Evolutionary conservation across 108 stramenopile genomes (phyloP).

Genomic region (Cyclotella kingstonii): DNA sequence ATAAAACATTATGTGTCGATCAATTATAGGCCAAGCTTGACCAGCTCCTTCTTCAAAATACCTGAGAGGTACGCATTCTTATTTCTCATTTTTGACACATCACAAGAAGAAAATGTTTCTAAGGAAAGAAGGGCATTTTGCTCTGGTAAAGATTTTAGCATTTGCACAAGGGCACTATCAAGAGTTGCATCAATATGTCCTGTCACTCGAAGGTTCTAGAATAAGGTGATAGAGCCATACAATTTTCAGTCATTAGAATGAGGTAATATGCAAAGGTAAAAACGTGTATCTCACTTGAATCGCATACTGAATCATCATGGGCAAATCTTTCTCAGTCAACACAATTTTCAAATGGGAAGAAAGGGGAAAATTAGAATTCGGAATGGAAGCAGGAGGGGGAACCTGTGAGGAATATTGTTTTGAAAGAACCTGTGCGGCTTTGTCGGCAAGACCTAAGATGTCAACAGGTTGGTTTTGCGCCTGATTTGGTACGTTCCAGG

Average conservation of each 20-base stretch:
- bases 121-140: slow-evolving; percentile 57
- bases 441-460: slow-evolving; percentile 75
- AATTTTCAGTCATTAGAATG: not conserved
- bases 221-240: not conserved
- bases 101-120: slow-evolving; percentile 63
- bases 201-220: slow-evolving; percentile 62
- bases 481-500: not conserved
- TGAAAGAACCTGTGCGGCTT: slow-evolving; percentile 70
- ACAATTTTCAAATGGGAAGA: slow-evolving; percentile 20
- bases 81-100: slow-evolving; percentile 70
- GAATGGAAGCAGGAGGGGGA: slow-evolving; percentile 1
- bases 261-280: not conserved
- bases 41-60: slow-evolving; percentile 69
- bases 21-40: slow-evolving; percentile 51
- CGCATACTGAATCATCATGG: slow-evolving; percentile 57
- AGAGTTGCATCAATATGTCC: slow-evolving; percentile 63
- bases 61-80: slow-evolving; percentile 72
- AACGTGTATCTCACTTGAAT: slow-evolving; percentile 54
- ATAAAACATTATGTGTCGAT: not conserved
- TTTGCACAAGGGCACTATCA: slow-evolving; percentile 64
- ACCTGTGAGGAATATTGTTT: slow-evolving; percentile 13
- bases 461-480: slow-evolving; percentile 40
- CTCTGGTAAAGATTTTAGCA: slow-evolving; percentile 75
- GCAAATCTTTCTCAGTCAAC: slow-evolving; percentile 57
- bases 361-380: slow-evolving; percentile 23